A percentile compares a stretch with the other conserved stretches of the same genome.
Evolutionary conservation across 805 yeast species (phyloP).

Genomic region (Candida namnaoensis): DNA sequence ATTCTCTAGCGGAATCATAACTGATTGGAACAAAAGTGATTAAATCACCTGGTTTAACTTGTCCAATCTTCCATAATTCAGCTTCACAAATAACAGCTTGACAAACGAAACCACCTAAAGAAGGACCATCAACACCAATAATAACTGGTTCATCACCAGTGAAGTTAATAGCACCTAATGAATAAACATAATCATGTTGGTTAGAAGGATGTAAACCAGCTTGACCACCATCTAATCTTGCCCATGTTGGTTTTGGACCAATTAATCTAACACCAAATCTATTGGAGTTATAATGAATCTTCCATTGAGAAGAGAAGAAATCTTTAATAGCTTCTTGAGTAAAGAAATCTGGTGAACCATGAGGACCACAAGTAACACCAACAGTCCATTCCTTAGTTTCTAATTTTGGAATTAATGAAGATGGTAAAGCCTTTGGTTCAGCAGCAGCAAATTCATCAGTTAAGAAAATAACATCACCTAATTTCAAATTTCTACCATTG

Average conservation of each 20-base stretch:
- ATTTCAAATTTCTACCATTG: slow-evolving; percentile 85
- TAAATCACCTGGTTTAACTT: slow-evolving; percentile 88
- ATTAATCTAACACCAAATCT: slow-evolving; percentile 91
- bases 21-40: slow-evolving; percentile 75
- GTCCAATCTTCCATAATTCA: slow-evolving; percentile 98
- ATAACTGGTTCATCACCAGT: slow-evolving; percentile 99
- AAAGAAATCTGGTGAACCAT: slow-evolving; percentile 95
- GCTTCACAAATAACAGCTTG: slow-evolving; percentile 93
- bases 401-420: slow-evolving; percentile 25
- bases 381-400: slow-evolving; percentile 55
- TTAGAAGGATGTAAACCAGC: slow-evolving; percentile 99
- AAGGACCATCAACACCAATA: slow-evolving; percentile 95
- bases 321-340: slow-evolving; percentile 61
- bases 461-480: slow-evolving; percentile 86
- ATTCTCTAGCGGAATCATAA: slow-evolving; percentile 55
- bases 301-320: slow-evolving; percentile 78
- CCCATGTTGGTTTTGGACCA: slow-evolving; percentile 97
- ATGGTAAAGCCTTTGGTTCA: slow-evolving; percentile 53
- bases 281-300: slow-evolving; percentile 93
- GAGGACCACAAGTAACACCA: slow-evolving; percentile 96
- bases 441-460: slow-evolving; percentile 62
- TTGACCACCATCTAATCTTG: slow-evolving; percentile 93
- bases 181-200: slow-evolving; percentile 95
- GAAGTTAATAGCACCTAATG: slow-evolving; percentile 93
- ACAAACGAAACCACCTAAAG: slow-evolving; percentile 95